Base-by-base conservation (phyloP, 345 rosid genomes). In the Aquilaria yunnanensis region DNA sequence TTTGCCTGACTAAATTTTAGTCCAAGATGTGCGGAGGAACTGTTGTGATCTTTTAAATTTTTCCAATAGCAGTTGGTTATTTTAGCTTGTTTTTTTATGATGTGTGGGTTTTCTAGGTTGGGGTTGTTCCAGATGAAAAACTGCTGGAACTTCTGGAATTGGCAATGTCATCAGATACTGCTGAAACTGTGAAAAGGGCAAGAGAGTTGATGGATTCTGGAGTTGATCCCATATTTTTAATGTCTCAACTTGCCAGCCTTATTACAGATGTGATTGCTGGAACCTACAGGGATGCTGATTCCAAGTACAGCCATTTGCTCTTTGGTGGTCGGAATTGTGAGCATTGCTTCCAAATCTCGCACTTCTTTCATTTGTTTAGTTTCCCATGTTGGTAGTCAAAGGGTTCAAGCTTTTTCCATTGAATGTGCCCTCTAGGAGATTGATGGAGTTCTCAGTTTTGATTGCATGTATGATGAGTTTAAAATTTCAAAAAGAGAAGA, bases 181-280 rank as follows among this genome's bases (percentile, higher is more conserved):
- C 92, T 47, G 96, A 88, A 78, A 94, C 96, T 0, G 97, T 94
- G 59, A 94, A 85, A 82, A 83, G 92, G 72, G 92, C 96, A 53
- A 77, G 99, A 81, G 95, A 90, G 71, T 82, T 90, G 73, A 76
- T 88, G 90, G 92, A 94, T 67, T 88, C 92, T 7, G 99, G 99
- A 55, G 85, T 90, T 71, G 97, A 90, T 74, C 97, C 99, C 54
- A 75, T 90, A 77, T 82, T 85, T 64, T 77, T 94, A 81, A 90
- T 94, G 97, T 94, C 97, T 80, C 99, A 94, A 74, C 74, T 94
- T 65, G 99, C 97, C 46, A 86, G 92, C 74, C 96, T 94, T 65
- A 94, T 94, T 46, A 94, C 90, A 97, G 97, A 94, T 71, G 79
- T 94, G 67, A 94, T 94, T 70, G 90, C 97, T 67, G 99, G 99